These are phyloP conservation scores for Scedosporium apiospermum DNA, from an alignment of 2,329 filamentous ascomycete species.

Conservation along the genomic window DNA sequence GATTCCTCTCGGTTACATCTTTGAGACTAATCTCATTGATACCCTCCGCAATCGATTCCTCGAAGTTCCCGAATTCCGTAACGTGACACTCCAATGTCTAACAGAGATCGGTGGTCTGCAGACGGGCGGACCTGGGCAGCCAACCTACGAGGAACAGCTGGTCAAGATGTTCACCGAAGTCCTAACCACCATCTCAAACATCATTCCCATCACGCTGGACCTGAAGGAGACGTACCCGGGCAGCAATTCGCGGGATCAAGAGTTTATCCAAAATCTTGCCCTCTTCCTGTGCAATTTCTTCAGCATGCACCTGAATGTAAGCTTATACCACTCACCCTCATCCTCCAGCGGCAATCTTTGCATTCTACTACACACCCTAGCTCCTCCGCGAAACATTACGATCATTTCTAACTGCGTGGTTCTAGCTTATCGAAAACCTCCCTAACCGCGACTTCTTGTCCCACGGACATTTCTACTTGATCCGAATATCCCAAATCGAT, in stretches of 20 bases:
- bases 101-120: slow-evolving; percentile 95
- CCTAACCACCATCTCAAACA: slow-evolving; percentile 81
- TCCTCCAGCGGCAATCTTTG: not conserved
- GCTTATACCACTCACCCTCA: slow-evolving; percentile 14
- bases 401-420: not conserved
- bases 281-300: slow-evolving; percentile 98
- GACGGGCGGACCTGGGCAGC: slow-evolving; percentile 59
- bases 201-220: slow-evolving; percentile 84
- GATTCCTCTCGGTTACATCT: slow-evolving; percentile 98
- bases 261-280: slow-evolving; percentile 94
- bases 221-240: slow-evolving; percentile 83
- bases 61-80: slow-evolving; percentile 88
- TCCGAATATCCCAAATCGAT: slow-evolving; percentile 96
- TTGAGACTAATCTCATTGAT: slow-evolving; percentile 93
- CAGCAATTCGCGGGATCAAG: slow-evolving; percentile 88
- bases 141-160: slow-evolving; percentile 86
- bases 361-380: slow-evolving; percentile 2
- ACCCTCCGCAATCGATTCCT: slow-evolving; percentile 88
- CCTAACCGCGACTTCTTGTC: slow-evolving; percentile 91
- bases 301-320: slow-evolving; percentile 76
- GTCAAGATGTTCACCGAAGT: slow-evolving; percentile 99
- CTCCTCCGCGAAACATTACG: not conserved
- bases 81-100: slow-evolving; percentile 90
- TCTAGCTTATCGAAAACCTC: slow-evolving; percentile 81
- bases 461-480: slow-evolving; percentile 95